These are phyloP conservation scores for Melampsora americana DNA, from an alignment of 1,284 basidiomycete genomes.

Conservation along the genomic window DNA sequence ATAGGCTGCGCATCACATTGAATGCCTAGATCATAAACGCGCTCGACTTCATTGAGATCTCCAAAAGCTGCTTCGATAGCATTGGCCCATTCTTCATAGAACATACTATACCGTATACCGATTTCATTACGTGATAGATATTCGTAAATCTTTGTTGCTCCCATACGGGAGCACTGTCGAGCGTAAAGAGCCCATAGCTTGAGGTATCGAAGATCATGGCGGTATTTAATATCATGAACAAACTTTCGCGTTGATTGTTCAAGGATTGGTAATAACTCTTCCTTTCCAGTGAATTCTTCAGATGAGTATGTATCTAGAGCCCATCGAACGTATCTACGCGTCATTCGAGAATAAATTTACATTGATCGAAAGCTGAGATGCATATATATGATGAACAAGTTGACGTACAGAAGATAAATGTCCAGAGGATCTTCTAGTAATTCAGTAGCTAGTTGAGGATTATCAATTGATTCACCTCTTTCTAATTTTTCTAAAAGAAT, in stretches of 20 bases:
- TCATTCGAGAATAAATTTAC: constrained; percentile 46
- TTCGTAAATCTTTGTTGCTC: constrained; percentile 63
- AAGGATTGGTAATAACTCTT: constrained; percentile 65
- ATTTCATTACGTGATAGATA: constrained; percentile 74
- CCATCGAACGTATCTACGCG: constrained; percentile 54
- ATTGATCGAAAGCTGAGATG: neutral
- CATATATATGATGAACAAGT: neutral
- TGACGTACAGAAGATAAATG: constrained; percentile 30
- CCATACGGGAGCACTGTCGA: constrained; percentile 59
- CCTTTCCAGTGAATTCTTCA: constrained; percentile 50
- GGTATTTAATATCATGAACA: constrained; percentile 72
- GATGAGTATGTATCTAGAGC: constrained; percentile 53
- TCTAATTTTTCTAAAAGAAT: constrained; percentile 21
- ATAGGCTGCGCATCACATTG: constrained; percentile 51
- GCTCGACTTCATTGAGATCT: constrained; percentile 14
- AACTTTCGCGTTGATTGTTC: constrained; percentile 75
- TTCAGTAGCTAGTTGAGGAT: constrained; percentile 15
- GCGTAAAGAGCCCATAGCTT: constrained; percentile 83
- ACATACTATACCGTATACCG: constrained; percentile 69
- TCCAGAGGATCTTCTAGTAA: constrained; percentile 41
- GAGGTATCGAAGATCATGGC: constrained; percentile 80
- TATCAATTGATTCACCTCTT: constrained; percentile 16
- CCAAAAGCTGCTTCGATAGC: constrained; percentile 61
- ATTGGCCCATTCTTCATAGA: constrained; percentile 83
- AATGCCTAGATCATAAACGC: constrained; percentile 48